Base-by-base conservation (phyloP, 805 yeast genomes). In the Dipodascus albidus region DNA sequence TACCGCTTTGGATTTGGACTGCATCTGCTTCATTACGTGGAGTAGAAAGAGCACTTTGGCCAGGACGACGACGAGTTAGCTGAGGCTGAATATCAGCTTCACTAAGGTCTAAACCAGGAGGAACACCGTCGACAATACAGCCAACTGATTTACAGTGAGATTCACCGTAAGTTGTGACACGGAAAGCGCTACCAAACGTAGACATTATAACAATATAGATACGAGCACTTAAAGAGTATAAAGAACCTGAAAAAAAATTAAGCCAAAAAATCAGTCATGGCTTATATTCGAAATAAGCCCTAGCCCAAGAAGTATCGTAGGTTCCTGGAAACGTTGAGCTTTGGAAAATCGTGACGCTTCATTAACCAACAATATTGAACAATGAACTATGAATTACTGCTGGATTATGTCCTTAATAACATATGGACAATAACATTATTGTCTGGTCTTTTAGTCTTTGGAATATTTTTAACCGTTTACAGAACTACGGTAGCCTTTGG, bases 111-210 rank as follows among this genome's bases (percentile, higher is more conserved):
- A 93, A 76, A 31, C 96, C 96, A 24, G 99, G 97, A 27, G 99
- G 99, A 47, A 89, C 93, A 55, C 99, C 99, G 62, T 93, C 99
- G 42, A 93, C 96, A 57, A 93, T 93, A 72, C 98, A 93, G 31
- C 99, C 99, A 47, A 93, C 99, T 8, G 96, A 87, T 64, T 82
- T 85, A 74, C 99, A 93, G 74, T 93, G 99, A 6, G 96, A 88
- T 69, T 93, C 99, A 60, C 99, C 99, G 75, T 89, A 91, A 27
- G 99, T 91, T 58, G 98, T 91, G 60, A 91, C 98, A 54, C 72
- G 68, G 66, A 78, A 78, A 50, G 75, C 58, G 9, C 74, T 73
- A 54, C 93, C 93, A 64, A 85, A 85, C 4, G 87, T 75, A 48
- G 90, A 84, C 93, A 85, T 85, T n/a, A 24, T 58, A 44, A 8